Evolutionary conservation across 768 basidiomycete species (phyloP).

Genomic region (Termitomyces sp.): DNA sequence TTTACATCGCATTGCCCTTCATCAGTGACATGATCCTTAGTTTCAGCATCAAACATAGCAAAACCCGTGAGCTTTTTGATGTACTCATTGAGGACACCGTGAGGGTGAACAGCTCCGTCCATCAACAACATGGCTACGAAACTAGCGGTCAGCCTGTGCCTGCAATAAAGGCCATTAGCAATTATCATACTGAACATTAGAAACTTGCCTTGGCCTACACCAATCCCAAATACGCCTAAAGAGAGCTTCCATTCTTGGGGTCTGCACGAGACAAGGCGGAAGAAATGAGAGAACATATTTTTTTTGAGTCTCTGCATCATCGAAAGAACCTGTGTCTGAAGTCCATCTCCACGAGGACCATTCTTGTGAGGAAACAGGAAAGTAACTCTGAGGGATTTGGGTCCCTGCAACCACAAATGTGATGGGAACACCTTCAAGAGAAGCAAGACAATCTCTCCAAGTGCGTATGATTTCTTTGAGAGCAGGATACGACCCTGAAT

Average conservation of each 20-base stretch:
- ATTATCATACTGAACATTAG: not conserved
- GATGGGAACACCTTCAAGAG: too few relatives aligned
- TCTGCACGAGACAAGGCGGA: not conserved
- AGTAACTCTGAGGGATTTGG: too few relatives aligned
- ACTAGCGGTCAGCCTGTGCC: not conserved
- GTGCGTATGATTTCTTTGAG: too few relatives aligned
- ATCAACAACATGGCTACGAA: not conserved
- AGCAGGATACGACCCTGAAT: not conserved
- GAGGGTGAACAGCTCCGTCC: not conserved
- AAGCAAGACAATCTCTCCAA: too few relatives aligned
- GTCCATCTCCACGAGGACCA: too few relatives aligned
- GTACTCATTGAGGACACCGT: not conserved
- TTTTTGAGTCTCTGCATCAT: too few relatives aligned
- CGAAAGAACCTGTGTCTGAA: too few relatives aligned
- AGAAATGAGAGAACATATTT: too few relatives aligned
- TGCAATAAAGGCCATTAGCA: not conserved
- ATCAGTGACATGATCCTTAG: not conserved
- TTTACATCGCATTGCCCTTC: too few relatives aligned
- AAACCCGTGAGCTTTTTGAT: not conserved
- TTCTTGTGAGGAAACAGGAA: too few relatives aligned
- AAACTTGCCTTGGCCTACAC: not conserved
- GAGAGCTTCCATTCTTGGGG: not conserved
- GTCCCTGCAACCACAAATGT: too few relatives aligned
- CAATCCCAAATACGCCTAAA: not conserved
- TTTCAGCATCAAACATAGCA: not conserved